A percentile compares a stretch with the other conserved stretches of the same genome.
These are phyloP conservation scores for Immersiella caudata DNA, from an alignment of 495 filamentous ascomycete species.

Conservation along the genomic window DNA sequence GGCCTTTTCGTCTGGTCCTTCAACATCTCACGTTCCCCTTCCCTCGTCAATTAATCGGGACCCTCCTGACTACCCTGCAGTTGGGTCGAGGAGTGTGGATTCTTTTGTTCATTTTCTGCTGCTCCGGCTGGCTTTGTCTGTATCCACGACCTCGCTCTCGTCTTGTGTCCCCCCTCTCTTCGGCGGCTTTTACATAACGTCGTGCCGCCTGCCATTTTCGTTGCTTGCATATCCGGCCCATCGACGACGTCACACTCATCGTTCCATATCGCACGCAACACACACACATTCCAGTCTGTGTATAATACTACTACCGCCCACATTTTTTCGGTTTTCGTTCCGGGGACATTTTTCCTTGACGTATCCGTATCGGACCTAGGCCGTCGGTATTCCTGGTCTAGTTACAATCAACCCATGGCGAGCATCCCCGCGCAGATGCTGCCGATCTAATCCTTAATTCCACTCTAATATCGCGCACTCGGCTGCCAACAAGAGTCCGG, in stretches of 20 bases:
- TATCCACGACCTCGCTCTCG: neutral
- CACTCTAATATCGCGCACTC: constrained; percentile 11
- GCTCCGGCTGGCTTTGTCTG: neutral
- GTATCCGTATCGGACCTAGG: neutral
- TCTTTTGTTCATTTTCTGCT: neutral
- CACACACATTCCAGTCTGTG: neutral
- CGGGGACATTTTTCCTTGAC: neutral
- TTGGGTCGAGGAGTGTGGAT: constrained; percentile 7
- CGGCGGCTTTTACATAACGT: neutral
- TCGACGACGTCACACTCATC: neutral
- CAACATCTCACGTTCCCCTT: neutral
- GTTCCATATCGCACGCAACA: neutral
- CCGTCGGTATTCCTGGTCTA: neutral
- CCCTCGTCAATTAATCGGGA: neutral
- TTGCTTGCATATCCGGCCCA: constrained; percentile 5
- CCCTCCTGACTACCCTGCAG: constrained; percentile 3
- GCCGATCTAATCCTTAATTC: constrained; percentile 18
- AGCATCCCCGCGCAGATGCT: constrained; percentile 8
- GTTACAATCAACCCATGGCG: neutral
- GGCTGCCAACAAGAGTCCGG: neutral
- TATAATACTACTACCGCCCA: neutral
- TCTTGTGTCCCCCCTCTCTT: neutral
- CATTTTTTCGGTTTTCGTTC: neutral
- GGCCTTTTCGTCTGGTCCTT: neutral
- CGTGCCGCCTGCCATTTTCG: constrained; percentile 6